Evolutionary conservation across 345 rosid genomes (phyloP), one percentile per base, ranked within the genome.

Genomic region (Boechera stricta): DNA sequence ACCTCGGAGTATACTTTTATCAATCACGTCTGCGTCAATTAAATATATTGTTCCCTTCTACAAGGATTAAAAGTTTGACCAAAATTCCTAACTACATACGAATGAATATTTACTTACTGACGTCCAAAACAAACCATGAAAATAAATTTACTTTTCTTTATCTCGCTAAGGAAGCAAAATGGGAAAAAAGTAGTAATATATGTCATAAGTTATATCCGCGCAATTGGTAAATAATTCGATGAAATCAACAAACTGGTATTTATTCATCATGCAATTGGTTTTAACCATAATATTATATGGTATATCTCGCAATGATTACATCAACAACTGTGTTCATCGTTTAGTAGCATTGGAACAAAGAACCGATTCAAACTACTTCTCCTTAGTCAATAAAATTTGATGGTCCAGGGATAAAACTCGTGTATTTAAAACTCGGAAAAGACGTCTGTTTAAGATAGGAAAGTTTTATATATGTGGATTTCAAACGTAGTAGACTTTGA

Each of bases 401-500:
- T 41, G 49, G 26, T 42, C n/a, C 26, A 67, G 6, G 13, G 44
- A 52, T 18, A 7, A 73, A 39, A 65, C 65, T 56, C 31, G 29
- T 44, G 47, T 15, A 48, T 47, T 58, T 61, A 76, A 67, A 49
- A 24, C 7, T 39, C 5, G 51, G 31, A 45, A 74, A 28, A 7
- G 61, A 69, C 64, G 60, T 67, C 31, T 69, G 8, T 10, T 69
- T 6, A 41, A 55, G 47, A 28, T 5, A 36, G 10, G 10, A 47
- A n/a, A 3, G 1, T 60, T 0, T 35, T 11, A 1, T 66, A 56
- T 45, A 7, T 10, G 26, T 47, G 21, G 41, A 68, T 76, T 67
- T 67, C 78, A 76, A 67, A 76, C 55, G 39, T 26, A 16, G 51
- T 56, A 73, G 72, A 74, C 72, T 67, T 48, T 57, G 24, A 28